phyloP scores from a whole-genome alignment of 441 rosid species.

The Brassica balearica region DNA sequence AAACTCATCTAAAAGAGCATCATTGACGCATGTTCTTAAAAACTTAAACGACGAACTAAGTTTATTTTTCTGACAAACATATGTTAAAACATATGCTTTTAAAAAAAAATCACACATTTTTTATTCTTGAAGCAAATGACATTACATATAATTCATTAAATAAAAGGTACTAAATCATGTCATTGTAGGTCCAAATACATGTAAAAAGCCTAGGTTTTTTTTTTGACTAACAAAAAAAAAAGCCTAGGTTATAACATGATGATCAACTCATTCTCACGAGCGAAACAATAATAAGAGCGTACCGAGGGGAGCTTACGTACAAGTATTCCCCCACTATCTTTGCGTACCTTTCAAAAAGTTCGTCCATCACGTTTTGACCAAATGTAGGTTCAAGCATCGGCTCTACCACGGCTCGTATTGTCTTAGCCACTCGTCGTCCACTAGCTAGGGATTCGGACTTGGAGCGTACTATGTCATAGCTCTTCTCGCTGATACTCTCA shows the following conservation, averaged over 20 bases:
- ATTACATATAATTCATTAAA: constrained; percentile 18
- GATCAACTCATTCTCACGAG: constrained; percentile 34
- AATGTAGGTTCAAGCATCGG: constrained; percentile 44
- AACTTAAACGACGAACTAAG: background rate
- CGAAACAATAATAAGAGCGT: constrained; percentile 26
- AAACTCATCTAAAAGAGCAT: background rate
- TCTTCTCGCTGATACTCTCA: constrained; percentile 24
- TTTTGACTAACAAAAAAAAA: background rate
- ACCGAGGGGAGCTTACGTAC: constrained; percentile 28
- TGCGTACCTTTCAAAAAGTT: constrained; percentile 43
- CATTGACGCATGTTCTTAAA: background rate
- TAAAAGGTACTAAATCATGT: constrained; percentile 18
- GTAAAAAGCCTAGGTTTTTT: constrained; percentile 13
- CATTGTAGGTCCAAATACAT: constrained; percentile 35
- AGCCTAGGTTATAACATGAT: constrained; percentile 8
- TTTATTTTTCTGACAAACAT: background rate
- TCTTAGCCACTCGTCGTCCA: constrained; percentile 43
- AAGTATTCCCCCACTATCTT: constrained; percentile 43
- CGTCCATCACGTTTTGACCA: constrained; percentile 43
- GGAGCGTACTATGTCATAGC: constrained; percentile 25
- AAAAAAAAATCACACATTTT: constrained; percentile 17
- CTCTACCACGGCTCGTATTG: constrained; percentile 48
- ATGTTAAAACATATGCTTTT: background rate
- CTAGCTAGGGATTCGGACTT: constrained; percentile 36
- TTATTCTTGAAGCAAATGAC: constrained; percentile 14